These are phyloP conservation scores for Solanum rostratum DNA, from an alignment of 257 asterid species.

Conservation along the genomic window DNA sequence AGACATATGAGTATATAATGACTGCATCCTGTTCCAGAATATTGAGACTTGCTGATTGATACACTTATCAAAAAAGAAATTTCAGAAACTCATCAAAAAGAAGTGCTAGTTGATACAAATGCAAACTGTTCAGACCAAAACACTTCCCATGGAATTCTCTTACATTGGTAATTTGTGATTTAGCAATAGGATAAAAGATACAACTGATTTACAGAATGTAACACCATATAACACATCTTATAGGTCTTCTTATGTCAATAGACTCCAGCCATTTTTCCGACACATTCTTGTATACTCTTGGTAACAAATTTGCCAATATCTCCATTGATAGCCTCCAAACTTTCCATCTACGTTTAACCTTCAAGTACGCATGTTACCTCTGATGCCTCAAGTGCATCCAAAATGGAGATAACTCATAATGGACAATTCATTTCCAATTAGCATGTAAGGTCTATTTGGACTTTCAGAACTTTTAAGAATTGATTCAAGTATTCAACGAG, in stretches of 20 bases:
- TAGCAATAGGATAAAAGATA: not conserved
- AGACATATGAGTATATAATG: not conserved
- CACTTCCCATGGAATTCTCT: not conserved
- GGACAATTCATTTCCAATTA: not conserved
- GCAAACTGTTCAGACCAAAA: not conserved
- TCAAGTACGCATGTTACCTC: not conserved
- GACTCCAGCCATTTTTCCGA: not conserved
- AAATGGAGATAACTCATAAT: not conserved
- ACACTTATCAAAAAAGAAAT: not conserved
- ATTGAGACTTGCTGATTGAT: not conserved
- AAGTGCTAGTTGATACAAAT: not conserved
- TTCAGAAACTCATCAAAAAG: not conserved
- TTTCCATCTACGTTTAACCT: not conserved
- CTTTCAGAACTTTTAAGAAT: not conserved
- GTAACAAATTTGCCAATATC: not conserved
- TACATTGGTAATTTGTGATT: not conserved
- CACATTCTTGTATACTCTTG: not conserved
- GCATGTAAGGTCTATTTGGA: not conserved
- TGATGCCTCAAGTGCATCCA: not conserved
- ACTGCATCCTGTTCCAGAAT: not conserved
- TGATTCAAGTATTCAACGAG: not conserved
- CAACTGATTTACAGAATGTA: not conserved
- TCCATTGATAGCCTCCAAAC: not conserved
- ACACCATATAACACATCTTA: not conserved
- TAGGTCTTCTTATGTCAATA: not conserved